Base-by-base conservation (phyloP, 78 protist genomes). In the Chrysochromulina parva region DNA sequence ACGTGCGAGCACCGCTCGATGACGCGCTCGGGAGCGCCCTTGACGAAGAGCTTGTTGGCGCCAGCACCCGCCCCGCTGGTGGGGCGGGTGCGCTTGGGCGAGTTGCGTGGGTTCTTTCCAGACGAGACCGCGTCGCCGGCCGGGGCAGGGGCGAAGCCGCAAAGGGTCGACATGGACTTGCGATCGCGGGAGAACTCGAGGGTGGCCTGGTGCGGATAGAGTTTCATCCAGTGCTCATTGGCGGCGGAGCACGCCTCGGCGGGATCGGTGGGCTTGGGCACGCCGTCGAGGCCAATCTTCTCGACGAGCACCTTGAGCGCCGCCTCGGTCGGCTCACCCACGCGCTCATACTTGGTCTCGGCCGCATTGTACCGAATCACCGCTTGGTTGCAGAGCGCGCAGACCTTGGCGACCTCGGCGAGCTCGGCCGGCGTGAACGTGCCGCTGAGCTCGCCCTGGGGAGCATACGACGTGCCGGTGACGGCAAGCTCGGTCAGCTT, bases 11-110 rank as follows among this genome's bases (percentile, higher is more conserved):
- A 95, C 48, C 97, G 94, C 26, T 4, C 89, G 6, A 96, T 13
- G 52, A 96, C 22, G 38, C 13, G 14, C 89, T 95, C 96, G 19
- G 96, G 95, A 16, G 96, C 96, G 17, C 97, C 97, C 86, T 94
- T 93, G 78, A 87, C 92, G 28, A 88, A 57, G 48, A 93, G 88
- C 73, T 2, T 59, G 59, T 53, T 48, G 28, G 55, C 58, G 59
- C 74, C 80, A 16, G 78, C 38, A 13, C 78, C n/a, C 38, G 78
- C 78, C 50, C 38, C 38, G 38, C 38, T 38, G 38, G 38, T 38
- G 38, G 38, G 38, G 38, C 38, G 38, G 38, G 38, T 38, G 38
- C 38, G 38, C 38, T 38, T 38, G 38, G 38, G 38, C 38, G 38
- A 38, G 38, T 38, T 38, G 38, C 38, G 38, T 38, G 38, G 38